Percentiles rank a stretch among this genome's conserved stretches.
Conservation (phyloP, 345 rosid genomes). For the Melaleuca quinquenervia region DNA sequence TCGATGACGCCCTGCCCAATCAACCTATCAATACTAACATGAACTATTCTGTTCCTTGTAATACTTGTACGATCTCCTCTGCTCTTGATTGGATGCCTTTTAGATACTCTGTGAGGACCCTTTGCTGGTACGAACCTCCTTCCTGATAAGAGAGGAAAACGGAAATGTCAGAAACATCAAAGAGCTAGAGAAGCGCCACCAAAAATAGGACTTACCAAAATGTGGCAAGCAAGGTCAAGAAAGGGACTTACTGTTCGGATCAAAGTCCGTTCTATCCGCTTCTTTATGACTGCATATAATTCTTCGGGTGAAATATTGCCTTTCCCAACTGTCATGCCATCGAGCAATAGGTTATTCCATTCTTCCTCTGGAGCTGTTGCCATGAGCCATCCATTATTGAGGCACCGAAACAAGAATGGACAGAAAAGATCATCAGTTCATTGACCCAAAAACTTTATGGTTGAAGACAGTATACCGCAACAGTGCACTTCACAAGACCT, state of each 20-base stretch:
- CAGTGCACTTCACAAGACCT: neutral
- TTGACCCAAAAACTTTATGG: neutral
- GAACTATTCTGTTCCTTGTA: constrained; percentile 9
- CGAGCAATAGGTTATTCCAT: constrained; percentile 69
- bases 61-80: constrained; percentile 40
- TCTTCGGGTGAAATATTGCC: constrained; percentile 60
- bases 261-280: constrained; percentile 63
- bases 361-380: constrained; percentile 78
- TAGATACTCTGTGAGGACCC: constrained; percentile 58
- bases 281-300: constrained; percentile 58
- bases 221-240: neutral
- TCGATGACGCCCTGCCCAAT: neutral
- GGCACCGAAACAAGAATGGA: neutral
- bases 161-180: neutral
- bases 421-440: neutral
- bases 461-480: neutral
- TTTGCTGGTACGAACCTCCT: constrained; percentile 93
- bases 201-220: neutral
- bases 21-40: neutral
- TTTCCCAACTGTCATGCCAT: constrained; percentile 60
- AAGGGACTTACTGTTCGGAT: constrained; percentile 62
- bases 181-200: neutral
- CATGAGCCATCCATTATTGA: neutral
- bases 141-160: constrained; percentile 30
- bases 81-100: constrained; percentile 76